Evolutionary conservation across 2,329 filamentous ascomycete species (phyloP).

Genomic region (Neodidymelliopsis sp.): DNA sequence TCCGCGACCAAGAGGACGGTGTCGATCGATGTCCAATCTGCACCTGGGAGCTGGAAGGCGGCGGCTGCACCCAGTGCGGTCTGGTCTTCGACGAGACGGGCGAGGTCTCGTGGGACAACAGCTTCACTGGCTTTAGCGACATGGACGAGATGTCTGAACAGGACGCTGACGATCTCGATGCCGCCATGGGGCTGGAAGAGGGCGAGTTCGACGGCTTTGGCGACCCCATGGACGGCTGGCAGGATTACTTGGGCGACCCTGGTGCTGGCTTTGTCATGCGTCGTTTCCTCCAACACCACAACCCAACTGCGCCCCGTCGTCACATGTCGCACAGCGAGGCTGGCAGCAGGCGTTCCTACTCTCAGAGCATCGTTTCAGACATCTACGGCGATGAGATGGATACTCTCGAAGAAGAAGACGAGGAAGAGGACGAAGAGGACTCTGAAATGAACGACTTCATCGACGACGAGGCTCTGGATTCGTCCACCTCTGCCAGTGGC

Average conservation of each 20-base stretch:
- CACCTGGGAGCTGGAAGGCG: constrained; percentile 69
- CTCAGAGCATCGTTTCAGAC: constrained; percentile 51
- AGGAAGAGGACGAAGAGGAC: constrained; percentile 47
- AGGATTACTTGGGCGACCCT: constrained; percentile 38
- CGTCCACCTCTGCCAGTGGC: constrained; percentile 31
- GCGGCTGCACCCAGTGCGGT: constrained; percentile 62
- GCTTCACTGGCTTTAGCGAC: constrained; percentile 55
- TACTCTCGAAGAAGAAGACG: constrained; percentile 53
- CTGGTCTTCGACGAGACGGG: constrained; percentile 59
- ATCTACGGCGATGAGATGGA: constrained; percentile 52
- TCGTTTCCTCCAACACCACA: constrained; percentile 38
- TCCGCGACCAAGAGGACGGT: constrained; percentile 66
- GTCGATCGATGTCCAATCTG: constrained; percentile 70
- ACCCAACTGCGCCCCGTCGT: constrained; percentile 39
- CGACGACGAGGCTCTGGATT: constrained; percentile 42
- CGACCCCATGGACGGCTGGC: constrained; percentile 41
- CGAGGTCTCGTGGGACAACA: constrained; percentile 48
- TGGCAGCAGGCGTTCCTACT: constrained; percentile 51
- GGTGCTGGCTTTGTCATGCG: constrained; percentile 46
- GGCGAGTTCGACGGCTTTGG: constrained; percentile 44
- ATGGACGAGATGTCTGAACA: constrained; percentile 54
- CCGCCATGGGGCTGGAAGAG: constrained; percentile 53
- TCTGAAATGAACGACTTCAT: constrained; percentile 55
- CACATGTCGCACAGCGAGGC: constrained; percentile 52
- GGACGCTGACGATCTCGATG: constrained; percentile 48